These are phyloP conservation scores for Pythium aphanidermatum DNA, from an alignment of 352 stramenopile species.

Conservation along the genomic window DNA sequence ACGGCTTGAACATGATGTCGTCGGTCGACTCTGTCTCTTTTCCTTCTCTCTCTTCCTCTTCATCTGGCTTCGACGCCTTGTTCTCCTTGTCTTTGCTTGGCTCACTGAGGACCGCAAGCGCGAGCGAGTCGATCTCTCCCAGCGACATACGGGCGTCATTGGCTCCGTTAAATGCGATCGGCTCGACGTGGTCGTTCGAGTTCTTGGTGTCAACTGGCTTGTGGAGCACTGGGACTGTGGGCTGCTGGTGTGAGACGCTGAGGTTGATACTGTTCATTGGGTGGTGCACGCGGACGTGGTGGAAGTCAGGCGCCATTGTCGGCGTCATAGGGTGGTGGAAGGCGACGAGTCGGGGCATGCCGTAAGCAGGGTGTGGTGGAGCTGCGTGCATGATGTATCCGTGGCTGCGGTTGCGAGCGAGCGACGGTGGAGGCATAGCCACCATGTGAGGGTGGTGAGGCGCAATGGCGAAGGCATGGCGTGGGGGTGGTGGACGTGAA, in stretches of 20 bases:
- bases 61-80: conserved; percentile 1
- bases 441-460: conserved; percentile 11
- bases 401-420: conserved; percentile 62
- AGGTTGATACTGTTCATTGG: conserved; percentile 42
- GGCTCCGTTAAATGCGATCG: conserved; percentile 51
- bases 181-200: conserved; percentile 51
- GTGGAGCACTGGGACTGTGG: not conserved
- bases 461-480: conserved; percentile 31
- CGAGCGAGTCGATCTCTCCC: conserved; percentile 49
- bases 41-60: conserved; percentile 7
- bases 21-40: not conserved
- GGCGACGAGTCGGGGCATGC: conserved; percentile 14
- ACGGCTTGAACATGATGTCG: conserved; percentile 9
- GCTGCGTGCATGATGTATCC: conserved; percentile 46
- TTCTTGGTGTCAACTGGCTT: conserved; percentile 19
- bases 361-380: conserved; percentile 14
- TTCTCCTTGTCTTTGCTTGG: conserved; percentile 7
- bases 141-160: conserved; percentile 36
- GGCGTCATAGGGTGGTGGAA: conserved; percentile 18
- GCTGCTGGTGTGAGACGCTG: conserved; percentile 53
- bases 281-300: conserved; percentile 21
- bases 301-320: not conserved
- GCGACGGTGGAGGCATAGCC: conserved; percentile 23
- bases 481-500: conserved; percentile 16
- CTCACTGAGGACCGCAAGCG: conserved; percentile 49